These are phyloP conservation scores for Saccharomycopsis fibuligera DNA, from an alignment of 805 yeast genomes.

Conservation along the genomic window DNA sequence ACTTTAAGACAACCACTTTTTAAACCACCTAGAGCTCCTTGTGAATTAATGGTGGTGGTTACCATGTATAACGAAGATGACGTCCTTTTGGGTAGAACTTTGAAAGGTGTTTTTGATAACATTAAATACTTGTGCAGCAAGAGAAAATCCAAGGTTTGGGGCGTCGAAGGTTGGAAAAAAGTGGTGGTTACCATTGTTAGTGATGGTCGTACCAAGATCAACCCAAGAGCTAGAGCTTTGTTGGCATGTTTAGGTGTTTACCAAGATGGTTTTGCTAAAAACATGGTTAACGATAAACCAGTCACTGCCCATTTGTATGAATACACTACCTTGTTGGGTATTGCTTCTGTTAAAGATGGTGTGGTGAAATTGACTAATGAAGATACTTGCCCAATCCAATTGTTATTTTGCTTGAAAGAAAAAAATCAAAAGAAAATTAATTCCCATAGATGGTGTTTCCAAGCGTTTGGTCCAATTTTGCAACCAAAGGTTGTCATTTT, in stretches of 20 bases:
- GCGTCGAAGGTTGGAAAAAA: slow-evolving; percentile 93
- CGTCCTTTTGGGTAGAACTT: slow-evolving; percentile 70
- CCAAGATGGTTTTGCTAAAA: slow-evolving; percentile 95
- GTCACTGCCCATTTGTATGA: slow-evolving; percentile 90
- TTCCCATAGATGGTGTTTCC: slow-evolving; percentile 95
- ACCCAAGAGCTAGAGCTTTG: slow-evolving; percentile 72
- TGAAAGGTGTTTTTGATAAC: slow-evolving; percentile 88
- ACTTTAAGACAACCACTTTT: slow-evolving; percentile 79
- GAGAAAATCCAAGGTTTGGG: slow-evolving; percentile 82
- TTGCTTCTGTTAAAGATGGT: slow-evolving; percentile 62
- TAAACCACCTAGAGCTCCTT: slow-evolving; percentile 61
- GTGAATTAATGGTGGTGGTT: slow-evolving; percentile 79
- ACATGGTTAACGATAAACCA: slow-evolving; percentile 74
- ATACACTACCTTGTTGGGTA: slow-evolving; percentile 87
- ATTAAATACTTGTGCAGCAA: slow-evolving; percentile 67
- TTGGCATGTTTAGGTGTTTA: slow-evolving; percentile 85
- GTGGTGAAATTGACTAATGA: slow-evolving; percentile 83
- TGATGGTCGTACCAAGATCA: slow-evolving; percentile 85
- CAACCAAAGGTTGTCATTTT: slow-evolving; percentile 80
- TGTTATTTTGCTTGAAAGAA: slow-evolving; percentile 86
- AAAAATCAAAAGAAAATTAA: slow-evolving; percentile 85
- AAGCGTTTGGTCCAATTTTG: slow-evolving; percentile 80
- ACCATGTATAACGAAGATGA: slow-evolving; percentile 93
- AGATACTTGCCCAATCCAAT: slow-evolving; percentile 86
- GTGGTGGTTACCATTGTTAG: slow-evolving; percentile 83